Base-by-base conservation (phyloP, 306 rosid species). In the Casuarina cunninghamiana region DNA sequence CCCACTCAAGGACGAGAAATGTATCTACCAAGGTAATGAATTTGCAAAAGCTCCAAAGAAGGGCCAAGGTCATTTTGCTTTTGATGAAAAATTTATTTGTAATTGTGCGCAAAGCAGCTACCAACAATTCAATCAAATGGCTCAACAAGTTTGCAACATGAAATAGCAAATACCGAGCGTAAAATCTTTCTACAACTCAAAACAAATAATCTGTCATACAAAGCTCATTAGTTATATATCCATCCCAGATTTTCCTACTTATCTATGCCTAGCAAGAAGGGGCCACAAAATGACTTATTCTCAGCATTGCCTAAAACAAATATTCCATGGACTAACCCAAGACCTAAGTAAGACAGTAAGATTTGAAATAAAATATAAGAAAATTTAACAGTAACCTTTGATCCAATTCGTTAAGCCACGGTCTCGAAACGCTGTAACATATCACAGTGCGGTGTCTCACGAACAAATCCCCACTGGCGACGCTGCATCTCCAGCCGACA, bases 371-470 rank as follows among this genome's bases (percentile, higher is more conserved):
- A 72, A 79, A 78, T 38, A 78, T 75, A 53, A 61, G 83, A 78
- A 77, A 73, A 78, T 66, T 77, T 79, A 74, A 45, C 60, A 10
- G 26, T 41, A 79, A 89, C 89, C 91, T 84, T 38, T 72, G 53
- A 76, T 82, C 80, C 63, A 70, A 79, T 69, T 71, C 66, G 81
- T 86, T 77, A 84, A 48, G 88, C 81, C 50, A 81, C 84, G 15
- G 72, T 5, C 44, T 89, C 84, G 73, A 87, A 94, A 87, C 75
- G 77, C 81, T 83, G 75, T 75, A 94, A 82, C 96, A 87, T 88
- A 71, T 92, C 97, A 55, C 98, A 94, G 75, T 94, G 96, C 0
- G 98, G 98, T 0, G 91, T 94, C 79, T 94, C 98, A n/a, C 86
- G 87, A 50, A 92, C 82, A 79, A 85, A 92, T 53, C 98, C 96